phyloP scores from a whole-genome alignment of 176 grass and related monocot genomes.

The Aegilops umbellulata region DNA sequence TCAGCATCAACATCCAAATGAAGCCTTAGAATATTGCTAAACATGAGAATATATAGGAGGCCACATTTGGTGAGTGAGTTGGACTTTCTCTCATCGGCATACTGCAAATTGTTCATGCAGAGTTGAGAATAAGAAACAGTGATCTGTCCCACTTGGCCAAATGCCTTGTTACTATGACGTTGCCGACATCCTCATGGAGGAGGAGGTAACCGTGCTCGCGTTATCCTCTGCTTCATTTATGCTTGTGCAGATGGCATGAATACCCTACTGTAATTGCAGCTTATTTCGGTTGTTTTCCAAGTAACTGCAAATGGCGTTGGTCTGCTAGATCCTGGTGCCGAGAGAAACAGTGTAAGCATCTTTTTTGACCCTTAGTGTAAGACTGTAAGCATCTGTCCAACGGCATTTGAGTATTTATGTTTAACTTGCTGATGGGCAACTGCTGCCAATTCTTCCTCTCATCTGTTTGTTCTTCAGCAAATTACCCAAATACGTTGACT shows the following conservation, averaged over 20 bases:
- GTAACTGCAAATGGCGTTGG: constrained; percentile 70
- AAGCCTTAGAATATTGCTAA: neutral
- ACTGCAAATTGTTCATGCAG: neutral
- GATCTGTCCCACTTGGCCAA: neutral
- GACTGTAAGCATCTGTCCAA: neutral
- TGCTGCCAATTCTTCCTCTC: no score
- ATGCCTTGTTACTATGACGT: constrained; percentile 77
- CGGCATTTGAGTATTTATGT: neutral
- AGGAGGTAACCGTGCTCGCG: constrained; percentile 47
- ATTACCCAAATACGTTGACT: neutral
- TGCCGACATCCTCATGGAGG: constrained; percentile 81
- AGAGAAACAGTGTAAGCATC: constrained; percentile 57
- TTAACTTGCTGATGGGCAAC: neutral
- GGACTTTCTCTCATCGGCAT: neutral
- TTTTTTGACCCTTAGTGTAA: neutral
- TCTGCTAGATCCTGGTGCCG: constrained; percentile 82
- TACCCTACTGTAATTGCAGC: constrained; percentile 34
- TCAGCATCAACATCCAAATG: neutral
- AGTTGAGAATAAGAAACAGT: neutral
- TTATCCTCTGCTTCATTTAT: neutral
- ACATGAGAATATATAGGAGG: neutral
- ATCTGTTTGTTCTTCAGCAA: neutral
- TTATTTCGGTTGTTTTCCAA: constrained; percentile 72
- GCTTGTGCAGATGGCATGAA: neutral
- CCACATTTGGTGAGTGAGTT: neutral